Evolutionary conservation across 768 basidiomycete species (phyloP).

Genomic region (Wakefieldia striispora): DNA sequence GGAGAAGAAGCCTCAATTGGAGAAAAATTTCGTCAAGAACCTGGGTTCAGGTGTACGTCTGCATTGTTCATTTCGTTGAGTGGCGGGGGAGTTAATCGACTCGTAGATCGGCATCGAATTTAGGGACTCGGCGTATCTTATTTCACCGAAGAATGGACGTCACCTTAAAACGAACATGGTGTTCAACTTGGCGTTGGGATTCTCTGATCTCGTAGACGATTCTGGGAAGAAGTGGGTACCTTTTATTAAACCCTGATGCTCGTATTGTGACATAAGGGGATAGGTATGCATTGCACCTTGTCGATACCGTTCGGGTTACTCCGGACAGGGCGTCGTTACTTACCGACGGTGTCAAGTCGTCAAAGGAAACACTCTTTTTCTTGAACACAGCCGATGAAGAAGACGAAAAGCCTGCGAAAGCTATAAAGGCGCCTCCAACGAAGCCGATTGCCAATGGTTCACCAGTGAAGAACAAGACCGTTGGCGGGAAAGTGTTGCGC

Average conservation of each 20-base stretch:
- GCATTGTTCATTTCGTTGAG: neutral
- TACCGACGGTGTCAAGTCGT: conserved; percentile 80
- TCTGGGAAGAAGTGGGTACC: conserved; percentile 70
- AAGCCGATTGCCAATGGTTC: conserved; percentile 60
- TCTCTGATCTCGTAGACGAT: conserved; percentile 75
- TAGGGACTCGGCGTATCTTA: conserved; percentile 80
- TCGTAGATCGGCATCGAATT: conserved; percentile 94
- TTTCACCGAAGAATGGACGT: conserved; percentile 78
- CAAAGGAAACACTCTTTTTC: conserved; percentile 90
- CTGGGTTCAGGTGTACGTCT: conserved; percentile 81
- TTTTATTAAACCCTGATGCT: neutral
- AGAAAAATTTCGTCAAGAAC: conserved; percentile 83
- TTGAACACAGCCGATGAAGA: conserved; percentile 57
- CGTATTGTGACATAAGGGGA: neutral
- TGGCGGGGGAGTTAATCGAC: neutral
- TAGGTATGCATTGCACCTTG: conserved; percentile 85
- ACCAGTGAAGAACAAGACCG: conserved; percentile 69
- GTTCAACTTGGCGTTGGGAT: conserved; percentile 81
- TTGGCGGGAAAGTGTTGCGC: conserved; percentile 81
- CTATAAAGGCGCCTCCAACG: conserved; percentile 49
- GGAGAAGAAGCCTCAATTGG: conserved; percentile 78
- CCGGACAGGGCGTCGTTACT: conserved; percentile 62
- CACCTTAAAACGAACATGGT: conserved; percentile 78
- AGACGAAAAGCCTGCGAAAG: conserved; percentile 55
- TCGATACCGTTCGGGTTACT: conserved; percentile 84